These are phyloP conservation scores for Cryptococcus hybrid DNA, from an alignment of 1,284 basidiomycete species.

Conservation along the genomic window DNA sequence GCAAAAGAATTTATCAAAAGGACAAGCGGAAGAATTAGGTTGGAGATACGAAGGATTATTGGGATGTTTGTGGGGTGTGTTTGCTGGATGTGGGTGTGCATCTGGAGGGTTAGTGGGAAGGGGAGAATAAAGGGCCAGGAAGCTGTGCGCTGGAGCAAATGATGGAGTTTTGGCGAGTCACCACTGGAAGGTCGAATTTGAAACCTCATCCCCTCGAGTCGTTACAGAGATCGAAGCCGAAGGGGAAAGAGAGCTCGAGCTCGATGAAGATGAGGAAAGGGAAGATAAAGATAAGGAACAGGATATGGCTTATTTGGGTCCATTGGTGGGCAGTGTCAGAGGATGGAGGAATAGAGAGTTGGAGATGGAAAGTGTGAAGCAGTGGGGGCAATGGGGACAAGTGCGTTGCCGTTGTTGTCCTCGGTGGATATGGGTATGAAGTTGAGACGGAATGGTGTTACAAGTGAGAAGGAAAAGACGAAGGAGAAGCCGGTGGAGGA, in stretches of 20 bases:
- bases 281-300: background rate
- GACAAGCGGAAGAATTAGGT: background rate
- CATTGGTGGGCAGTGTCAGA: conserved; percentile 63
- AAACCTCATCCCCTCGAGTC: too few species aligned
- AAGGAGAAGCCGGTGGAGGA: conserved; percentile 14
- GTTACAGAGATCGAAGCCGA: too few species aligned
- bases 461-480: background rate
- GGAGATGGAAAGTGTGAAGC: conserved; percentile 35
- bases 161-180: conserved; percentile 56
- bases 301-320: conserved; percentile 59
- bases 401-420: background rate
- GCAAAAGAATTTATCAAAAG: conserved; percentile 64
- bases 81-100: background rate
- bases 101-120: background rate
- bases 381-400: conserved; percentile 10
- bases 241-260: conserved; percentile 17
- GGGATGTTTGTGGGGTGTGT: background rate
- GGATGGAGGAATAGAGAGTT: conserved; percentile 57
- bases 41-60: background rate
- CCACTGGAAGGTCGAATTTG: conserved; percentile 23
- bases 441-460: background rate
- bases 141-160: conserved; percentile 66
- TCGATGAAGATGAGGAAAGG: background rate
- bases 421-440: background rate
- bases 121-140: too few species aligned